phyloP scores from a whole-genome alignment of 2,329 filamentous ascomycete genomes.

The Pseudohalonectria lignicola region DNA sequence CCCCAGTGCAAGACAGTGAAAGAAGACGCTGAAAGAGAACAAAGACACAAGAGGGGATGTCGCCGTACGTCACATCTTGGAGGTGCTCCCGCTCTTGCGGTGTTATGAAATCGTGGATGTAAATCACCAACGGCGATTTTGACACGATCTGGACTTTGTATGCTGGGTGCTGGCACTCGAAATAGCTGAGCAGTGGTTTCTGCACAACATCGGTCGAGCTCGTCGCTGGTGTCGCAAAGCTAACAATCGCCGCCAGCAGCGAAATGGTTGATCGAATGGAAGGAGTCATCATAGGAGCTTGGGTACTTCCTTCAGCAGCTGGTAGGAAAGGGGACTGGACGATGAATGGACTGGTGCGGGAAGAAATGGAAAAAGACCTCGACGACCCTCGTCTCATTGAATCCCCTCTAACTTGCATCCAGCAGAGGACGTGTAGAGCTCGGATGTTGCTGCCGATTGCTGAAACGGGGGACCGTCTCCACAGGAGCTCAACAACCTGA shows the following conservation, averaged over 20 bases:
- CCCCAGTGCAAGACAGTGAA: not conserved
- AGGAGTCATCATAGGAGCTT: not conserved
- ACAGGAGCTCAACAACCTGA: too few species aligned
- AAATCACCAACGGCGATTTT: slow-evolving; percentile 36
- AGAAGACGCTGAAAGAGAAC: not conserved
- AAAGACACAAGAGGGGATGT: not conserved
- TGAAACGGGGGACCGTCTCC: too few species aligned
- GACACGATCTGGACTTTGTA: slow-evolving; percentile 33
- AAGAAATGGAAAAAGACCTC: too few species aligned
- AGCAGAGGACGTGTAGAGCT: too few species aligned
- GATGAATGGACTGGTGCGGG: too few species aligned
- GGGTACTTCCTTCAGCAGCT: too few species aligned
- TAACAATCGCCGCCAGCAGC: slow-evolving; percentile 2
- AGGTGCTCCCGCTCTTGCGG: slow-evolving; percentile 28
- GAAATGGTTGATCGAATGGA: not conserved
- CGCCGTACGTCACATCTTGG: slow-evolving; percentile 25
- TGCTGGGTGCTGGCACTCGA: slow-evolving; percentile 11
- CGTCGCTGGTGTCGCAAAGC: not conserved
- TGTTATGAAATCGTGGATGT: slow-evolving; percentile 34
- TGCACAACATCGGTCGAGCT: not conserved
- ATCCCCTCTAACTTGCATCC: too few species aligned
- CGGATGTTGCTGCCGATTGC: too few species aligned
- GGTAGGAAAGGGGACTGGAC: too few species aligned
- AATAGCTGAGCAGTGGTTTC: slow-evolving; percentile 1
- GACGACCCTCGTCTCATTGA: too few species aligned